Base-by-base conservation (phyloP, 2,329 filamentous ascomycete species). In the Nothomitra cinnamomea region DNA sequence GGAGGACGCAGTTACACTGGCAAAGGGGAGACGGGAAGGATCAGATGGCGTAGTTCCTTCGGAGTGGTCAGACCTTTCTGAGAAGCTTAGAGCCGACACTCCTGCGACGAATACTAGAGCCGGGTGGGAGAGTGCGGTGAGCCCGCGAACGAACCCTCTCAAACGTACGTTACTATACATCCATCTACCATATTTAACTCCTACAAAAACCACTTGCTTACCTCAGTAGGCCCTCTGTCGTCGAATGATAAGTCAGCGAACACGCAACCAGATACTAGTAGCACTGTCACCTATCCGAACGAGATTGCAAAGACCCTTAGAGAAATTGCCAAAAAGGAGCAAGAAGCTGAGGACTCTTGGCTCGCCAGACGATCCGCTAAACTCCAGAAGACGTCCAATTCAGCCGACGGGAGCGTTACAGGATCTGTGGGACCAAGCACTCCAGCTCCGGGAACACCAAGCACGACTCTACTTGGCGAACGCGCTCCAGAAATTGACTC, bases 31-130 rank as follows among this genome's bases (percentile, higher is more conserved):
- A 53, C 83, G 86, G 63, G 80, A 76, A 56, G 85, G 83, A 19
- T 86, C 88, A 1, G 84, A 94, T 65, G 90, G 89, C 1, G 71
- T 82, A 32, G 73, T 95, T 4, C 85, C 87, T 2, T 72, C 78
- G 8, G 85, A 89, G 53, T 92, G 88, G 79, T 67, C 75, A 19
- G 79, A 85, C 59, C 75, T 87, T 48, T 87, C 87, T 3, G 75
- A 66, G 65, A 61, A 68, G 65, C 3, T 64, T 65, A 36, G 69
- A 65, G 55, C 58, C 60, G 47, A 60, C 58, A 42, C 35, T 24
- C 36, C 36, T n/a, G 22, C 50, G 22, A 36, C 50, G 28, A 25
- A 21, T 22, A 21, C 19, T 17, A 42, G 36, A 25, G 42, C 17
- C 15, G 41, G 52, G 5, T 36, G 62, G 61, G 75, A 75, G 53